Conservation (phyloP, 2,329 filamentous ascomycete genomes). For the Colletotrichum sp. region DNA sequence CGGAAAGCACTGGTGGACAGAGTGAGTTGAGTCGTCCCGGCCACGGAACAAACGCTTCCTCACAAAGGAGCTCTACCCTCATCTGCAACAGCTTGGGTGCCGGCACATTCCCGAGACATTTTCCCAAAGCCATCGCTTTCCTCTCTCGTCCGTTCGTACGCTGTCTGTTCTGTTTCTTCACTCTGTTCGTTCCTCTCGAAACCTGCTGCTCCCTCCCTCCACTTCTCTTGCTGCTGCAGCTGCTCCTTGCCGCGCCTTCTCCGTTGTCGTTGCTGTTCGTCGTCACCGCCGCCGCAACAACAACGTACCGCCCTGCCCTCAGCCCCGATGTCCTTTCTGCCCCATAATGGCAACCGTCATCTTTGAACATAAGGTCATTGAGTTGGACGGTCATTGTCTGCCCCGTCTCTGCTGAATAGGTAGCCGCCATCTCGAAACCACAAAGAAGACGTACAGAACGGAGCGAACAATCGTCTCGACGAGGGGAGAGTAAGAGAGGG, state of each 20-base stretch:
- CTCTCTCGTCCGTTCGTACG: slow-evolving; percentile 11
- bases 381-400: slow-evolving; percentile 24
- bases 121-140: background rate
- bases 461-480: slow-evolving; percentile 10
- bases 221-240: background rate
- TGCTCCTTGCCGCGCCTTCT: background rate
- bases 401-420: slow-evolving; percentile 3
- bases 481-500: background rate
- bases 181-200: slow-evolving; percentile 20
- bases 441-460: slow-evolving; percentile 7
- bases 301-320: slow-evolving; percentile 13
- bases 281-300: background rate
- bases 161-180: slow-evolving; percentile 13
- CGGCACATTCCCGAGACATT: slow-evolving; percentile 48
- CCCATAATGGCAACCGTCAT: slow-evolving; percentile 18
- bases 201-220: slow-evolving; percentile 4
- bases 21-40: background rate
- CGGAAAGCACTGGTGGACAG: background rate
- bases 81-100: slow-evolving; percentile 21
- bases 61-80: slow-evolving; percentile 17
- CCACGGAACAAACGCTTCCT: slow-evolving; percentile 16
- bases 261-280: background rate
- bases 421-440: slow-evolving; percentile 1
- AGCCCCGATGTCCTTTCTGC: slow-evolving; percentile 2
- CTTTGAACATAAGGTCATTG: slow-evolving; percentile 25